Percentiles rank a stretch among this genome's conserved stretches.
Evolutionary conservation across 257 asterid species (phyloP).

Genomic region (Rubia yunnanensis): DNA sequence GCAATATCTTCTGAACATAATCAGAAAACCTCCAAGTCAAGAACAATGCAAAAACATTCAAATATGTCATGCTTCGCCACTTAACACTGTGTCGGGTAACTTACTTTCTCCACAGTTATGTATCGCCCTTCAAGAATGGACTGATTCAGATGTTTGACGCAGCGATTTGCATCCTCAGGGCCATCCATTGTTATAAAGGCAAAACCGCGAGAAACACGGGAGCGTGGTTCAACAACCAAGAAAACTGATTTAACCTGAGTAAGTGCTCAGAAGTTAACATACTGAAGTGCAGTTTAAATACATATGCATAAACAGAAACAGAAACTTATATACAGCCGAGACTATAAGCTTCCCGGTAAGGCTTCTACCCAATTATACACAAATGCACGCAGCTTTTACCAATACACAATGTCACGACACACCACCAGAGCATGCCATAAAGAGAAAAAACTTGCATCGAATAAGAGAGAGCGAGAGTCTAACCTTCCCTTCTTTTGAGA

Average conservation of each 20-base stretch:
- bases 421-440: not conserved
- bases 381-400: not conserved
- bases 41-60: slow-evolving; percentile 41
- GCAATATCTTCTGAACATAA: slow-evolving; percentile 91
- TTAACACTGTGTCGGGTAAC: slow-evolving; percentile 3
- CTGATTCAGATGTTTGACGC: slow-evolving; percentile 89
- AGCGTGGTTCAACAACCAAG: slow-evolving; percentile 87
- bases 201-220: slow-evolving; percentile 95
- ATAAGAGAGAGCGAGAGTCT: slow-evolving; percentile 9
- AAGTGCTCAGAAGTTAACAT: slow-evolving; percentile 10
- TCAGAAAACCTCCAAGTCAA: slow-evolving; percentile 95
- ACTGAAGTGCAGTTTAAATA: not conserved
- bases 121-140: slow-evolving; percentile 91
- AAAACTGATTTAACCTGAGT: slow-evolving; percentile 72
- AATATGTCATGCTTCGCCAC: slow-evolving; percentile 30
- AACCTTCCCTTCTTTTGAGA: slow-evolving; percentile 96
- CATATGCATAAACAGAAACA: not conserved
- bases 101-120: slow-evolving; percentile 47
- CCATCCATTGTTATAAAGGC: slow-evolving; percentile 83
- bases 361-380: not conserved
- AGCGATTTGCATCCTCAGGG: slow-evolving; percentile 74
- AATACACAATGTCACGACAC: not conserved
- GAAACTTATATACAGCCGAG: not conserved
- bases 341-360: too few relatives aligned
- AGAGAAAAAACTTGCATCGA: not conserved